Evolutionary conservation across 1,284 basidiomycete species (phyloP), one percentile per base, ranked within the genome.

Genomic region (Tilletia indica): DNA sequence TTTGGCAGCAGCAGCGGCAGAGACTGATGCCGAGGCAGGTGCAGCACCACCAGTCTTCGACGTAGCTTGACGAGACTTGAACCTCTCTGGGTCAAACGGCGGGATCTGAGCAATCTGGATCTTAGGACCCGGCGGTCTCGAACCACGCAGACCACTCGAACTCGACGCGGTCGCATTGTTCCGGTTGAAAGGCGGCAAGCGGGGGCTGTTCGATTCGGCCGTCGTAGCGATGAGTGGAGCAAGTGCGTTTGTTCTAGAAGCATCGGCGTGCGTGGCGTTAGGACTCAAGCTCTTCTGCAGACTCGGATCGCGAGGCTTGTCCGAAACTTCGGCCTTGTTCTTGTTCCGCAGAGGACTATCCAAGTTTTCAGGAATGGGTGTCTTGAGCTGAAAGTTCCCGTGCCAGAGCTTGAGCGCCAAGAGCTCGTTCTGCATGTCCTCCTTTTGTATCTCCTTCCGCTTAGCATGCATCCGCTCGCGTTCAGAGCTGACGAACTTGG

Each of bases 381-480:
- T 91, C 82, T 94, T 95, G 69, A 97, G 89, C 92, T 96, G 97
- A 90, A 99, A 99, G 76, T 86, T 91, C 83, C 92, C 89, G 78
- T 93, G 93, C 87, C 97, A 99, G 85, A 92, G 92, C 83, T 94
- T 89, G 68, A 98, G 87, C 68, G 98, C 95, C 12, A 93, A 91
- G 86, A 97, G 89, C 70, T 91, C 89, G 81, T 92, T 92, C 91
- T 54, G 21, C 47, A 64, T 47, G 58, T 70, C 63, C 70, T 71
- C 45, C 56, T 58, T 58, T 36, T 70, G 38, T 14, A 66, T 39
- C 45, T 67, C n/a, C 58, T 61, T 36, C 21, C 61, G 61, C 34
- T 64, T 64, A 39, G 61, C 61, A 39, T 39, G 36, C 14, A 82
- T 72, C 42, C 80, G 78, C 70, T 82, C 78, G 56, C 81, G 77